phyloP scores from a whole-genome alignment of 2,329 filamentous ascomycete species.

The Penicillium expansum region DNA sequence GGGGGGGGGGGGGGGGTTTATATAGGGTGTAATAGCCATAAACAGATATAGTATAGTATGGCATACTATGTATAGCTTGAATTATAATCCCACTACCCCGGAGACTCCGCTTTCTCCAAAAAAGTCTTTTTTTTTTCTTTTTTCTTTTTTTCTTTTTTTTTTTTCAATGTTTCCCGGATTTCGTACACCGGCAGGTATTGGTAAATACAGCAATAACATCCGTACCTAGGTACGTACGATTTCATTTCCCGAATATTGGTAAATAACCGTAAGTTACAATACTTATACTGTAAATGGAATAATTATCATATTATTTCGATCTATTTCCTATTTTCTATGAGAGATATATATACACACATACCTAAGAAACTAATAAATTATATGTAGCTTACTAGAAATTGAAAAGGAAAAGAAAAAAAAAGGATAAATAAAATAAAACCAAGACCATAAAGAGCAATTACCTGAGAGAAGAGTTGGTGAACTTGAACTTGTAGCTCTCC shows the following conservation, averaged over 20 bases:
- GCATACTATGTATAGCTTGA: constrained; percentile 3
- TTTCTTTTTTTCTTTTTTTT: background rate
- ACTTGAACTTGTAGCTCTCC: constrained; percentile 13
- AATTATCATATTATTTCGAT: background rate
- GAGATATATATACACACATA: background rate
- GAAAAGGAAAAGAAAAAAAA: background rate
- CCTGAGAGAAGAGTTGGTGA: constrained; percentile 1
- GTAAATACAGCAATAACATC: background rate
- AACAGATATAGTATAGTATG: background rate
- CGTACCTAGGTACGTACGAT: constrained; percentile 9
- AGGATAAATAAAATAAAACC: background rate
- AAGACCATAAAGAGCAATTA: background rate
- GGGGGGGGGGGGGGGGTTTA: background rate
- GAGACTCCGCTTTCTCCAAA: constrained; percentile 11
- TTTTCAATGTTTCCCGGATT: background rate
- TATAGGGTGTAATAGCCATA: background rate
- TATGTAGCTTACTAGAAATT: background rate
- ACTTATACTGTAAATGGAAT: background rate
- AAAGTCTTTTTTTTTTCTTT: background rate
- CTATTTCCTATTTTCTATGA: background rate
- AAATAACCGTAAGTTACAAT: constrained; percentile 6
- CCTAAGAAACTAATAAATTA: background rate
- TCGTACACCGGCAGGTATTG: constrained; percentile 3
- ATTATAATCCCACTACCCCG: constrained; percentile 2
- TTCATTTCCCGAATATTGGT: constrained; percentile 8